Base-by-base conservation (phyloP, 31 red algal species). In the Endocladia muricata region DNA sequence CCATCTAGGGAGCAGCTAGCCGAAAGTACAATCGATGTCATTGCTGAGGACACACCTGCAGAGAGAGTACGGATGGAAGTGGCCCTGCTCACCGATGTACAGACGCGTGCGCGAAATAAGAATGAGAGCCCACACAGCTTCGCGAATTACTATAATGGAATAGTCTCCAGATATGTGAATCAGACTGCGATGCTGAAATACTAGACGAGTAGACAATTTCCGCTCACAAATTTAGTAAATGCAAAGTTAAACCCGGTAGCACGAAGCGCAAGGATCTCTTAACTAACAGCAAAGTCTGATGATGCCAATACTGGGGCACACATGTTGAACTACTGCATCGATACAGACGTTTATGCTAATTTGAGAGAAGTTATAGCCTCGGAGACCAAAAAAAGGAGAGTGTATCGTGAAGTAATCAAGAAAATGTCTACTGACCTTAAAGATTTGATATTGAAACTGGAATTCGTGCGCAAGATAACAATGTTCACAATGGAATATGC, bases 171-270 rank as follows among this genome's bases (percentile, higher is more conserved):
- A 25, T 85, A 74, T 54, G 28, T 61, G 23, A 85, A 74, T 0
- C 51, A 85, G 43, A 75, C 81, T 25, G 19, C 1, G 1, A 15
- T 6, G 7, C 48, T 75, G 42, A 33, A 41, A 2, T 1, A 64
- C 51, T 41, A 26, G 2, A 44, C 13, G 34, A 67, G 30, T 19
- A 33, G 68, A 19, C 81, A 85, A 28, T 85, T 85, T 54, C 58
- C 70, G 0, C 52, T 75, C 54, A 57, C 68, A 5, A 41, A 75
- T 56, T 32, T 85, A 13, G 36, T 68, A 23, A 85, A 85, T 40
- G 81, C 56, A 35, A 43, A 13, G 13, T 44, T 85, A 3, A 23
- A 58, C 17, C 17, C 68, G 2, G 68, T 58, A n/a, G 75, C 81
- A 19, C 54, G 65, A 35, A 74, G 67, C 29, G 8, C 69, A 4